Evolutionary conservation across 164 flowering plant species (phyloP).

Genomic region (Umbellularia californica): DNA sequence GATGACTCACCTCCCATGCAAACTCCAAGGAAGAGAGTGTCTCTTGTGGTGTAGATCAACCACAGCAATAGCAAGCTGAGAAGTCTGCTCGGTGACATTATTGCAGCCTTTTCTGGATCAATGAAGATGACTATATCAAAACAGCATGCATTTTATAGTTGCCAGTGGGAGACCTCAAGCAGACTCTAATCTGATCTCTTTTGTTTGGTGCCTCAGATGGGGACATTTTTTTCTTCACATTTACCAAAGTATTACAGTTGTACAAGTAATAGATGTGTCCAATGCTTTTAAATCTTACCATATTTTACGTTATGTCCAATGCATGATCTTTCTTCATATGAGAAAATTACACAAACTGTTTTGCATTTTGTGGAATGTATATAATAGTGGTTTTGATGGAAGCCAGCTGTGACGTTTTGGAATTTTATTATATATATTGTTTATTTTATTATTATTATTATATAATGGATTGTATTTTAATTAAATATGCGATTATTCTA

Average conservation of each 20-base stretch:
- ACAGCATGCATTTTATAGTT: not conserved
- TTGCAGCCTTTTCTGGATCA: slow-evolving; percentile 6
- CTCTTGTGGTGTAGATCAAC: slow-evolving; percentile 12
- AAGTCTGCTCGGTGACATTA: slow-evolving; percentile 5
- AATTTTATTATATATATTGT: no score
- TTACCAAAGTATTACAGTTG: not conserved
- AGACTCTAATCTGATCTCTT: not conserved
- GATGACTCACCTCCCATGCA: slow-evolving; percentile 22
- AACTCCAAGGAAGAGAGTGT: slow-evolving; percentile 8
- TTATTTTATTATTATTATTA: no score
- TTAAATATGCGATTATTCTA: no score
- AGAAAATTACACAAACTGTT: not conserved
- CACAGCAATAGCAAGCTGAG: slow-evolving; percentile 4
- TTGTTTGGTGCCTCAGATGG: slow-evolving; percentile 1
- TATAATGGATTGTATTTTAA: no score
- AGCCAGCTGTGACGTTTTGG: no score
- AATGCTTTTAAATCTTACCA: not conserved
- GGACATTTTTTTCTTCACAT: slow-evolving; percentile 10
- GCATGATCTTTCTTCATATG: not conserved
- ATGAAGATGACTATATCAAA: not conserved
- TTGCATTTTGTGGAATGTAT: not conserved
- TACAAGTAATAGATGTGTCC: not conserved
- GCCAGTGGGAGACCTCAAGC: slow-evolving; percentile 1
- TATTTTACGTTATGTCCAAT: slow-evolving; percentile 5
- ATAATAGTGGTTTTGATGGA: no score